Evolutionary conservation across 768 basidiomycete genomes (phyloP), one percentile per base, ranked within the genome.

Genomic region (Trametes cingulata): DNA sequence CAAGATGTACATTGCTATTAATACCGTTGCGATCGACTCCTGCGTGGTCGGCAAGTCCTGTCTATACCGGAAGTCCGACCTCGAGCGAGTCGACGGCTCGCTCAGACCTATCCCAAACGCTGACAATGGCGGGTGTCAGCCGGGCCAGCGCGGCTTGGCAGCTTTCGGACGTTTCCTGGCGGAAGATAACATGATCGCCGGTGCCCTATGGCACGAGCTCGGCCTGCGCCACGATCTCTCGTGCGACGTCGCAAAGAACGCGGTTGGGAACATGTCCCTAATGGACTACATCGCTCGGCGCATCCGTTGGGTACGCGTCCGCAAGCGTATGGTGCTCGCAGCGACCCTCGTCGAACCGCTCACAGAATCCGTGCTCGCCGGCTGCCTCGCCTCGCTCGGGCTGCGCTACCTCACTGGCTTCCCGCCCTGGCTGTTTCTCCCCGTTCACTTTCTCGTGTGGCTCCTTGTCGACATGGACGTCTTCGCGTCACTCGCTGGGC

Each of bases 21-120:
- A 96, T 75, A 83, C 89, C 0, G 76, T 90, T 46, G 92, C 90
- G 12, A 75, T 95, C 42, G 96, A 97, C 56, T 96, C 95, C 1
- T 99, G 97, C 68, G 94, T 98, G 5, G 88, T 97, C 59, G 97
- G 97, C 63, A 99, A 99, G 76, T 96, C 94, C 40, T 95, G 94
- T 72, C 71, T 99, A 49, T 98, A 95, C 74, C 87, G 93, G 45
- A 89, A 92, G 46, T 92, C 92, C 27, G 93, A 96, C 72, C 72
- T 98, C 49, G 87, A 93, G 56, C 81, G 82, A 25, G 80, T 93
- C 56, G 85, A 87, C 62, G 89, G 85, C 17, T 82, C 85, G 1
- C 72, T 89, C 51, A 82, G 82, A 62, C 85, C 85, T 60, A 64
- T 69, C 62, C 40, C 66, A 22, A 62, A 74, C 37, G 64, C 67